Percentiles rank a stretch among this genome's conserved stretches.
phyloP scores from a whole-genome alignment of 2,329 filamentous ascomycete species.

The Cadophora sp. region DNA sequence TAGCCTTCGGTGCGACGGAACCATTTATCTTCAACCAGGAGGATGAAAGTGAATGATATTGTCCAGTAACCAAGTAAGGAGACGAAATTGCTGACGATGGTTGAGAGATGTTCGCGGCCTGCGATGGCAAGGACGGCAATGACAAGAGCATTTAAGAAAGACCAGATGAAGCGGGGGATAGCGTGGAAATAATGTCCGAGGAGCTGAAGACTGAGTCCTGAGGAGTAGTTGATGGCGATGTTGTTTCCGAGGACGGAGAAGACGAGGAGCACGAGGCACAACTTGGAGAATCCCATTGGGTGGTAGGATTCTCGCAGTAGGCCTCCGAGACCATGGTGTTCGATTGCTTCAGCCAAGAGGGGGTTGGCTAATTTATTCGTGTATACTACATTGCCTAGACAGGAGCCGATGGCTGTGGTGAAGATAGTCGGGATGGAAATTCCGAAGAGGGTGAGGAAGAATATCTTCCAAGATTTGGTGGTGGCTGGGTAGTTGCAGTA shows the following conservation, averaged over 20 bases:
- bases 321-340: slow-evolving; percentile 53
- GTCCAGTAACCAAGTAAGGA: slow-evolving; percentile 45
- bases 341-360: slow-evolving; percentile 50
- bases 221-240: slow-evolving; percentile 44
- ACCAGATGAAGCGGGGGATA: slow-evolving; percentile 46
- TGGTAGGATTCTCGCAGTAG: slow-evolving; percentile 54
- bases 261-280: slow-evolving; percentile 48
- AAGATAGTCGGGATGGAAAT: slow-evolving; percentile 46
- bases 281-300: slow-evolving; percentile 55
- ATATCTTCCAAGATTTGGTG: slow-evolving; percentile 45
- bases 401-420: slow-evolving; percentile 52
- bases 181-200: slow-evolving; percentile 44
- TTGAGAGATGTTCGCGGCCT: slow-evolving; percentile 39
- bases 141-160: slow-evolving; percentile 41
- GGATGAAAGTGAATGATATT: slow-evolving; percentile 42
- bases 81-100: slow-evolving; percentile 43
- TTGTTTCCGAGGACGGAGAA: slow-evolving; percentile 45
- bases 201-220: slow-evolving; percentile 42
- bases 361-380: slow-evolving; percentile 47
- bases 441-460: slow-evolving; percentile 39
- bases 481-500: slow-evolving; percentile 45
- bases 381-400: slow-evolving; percentile 49
- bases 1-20: slow-evolving; percentile 41
- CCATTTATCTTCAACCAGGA: slow-evolving; percentile 41
- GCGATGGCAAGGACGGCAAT: slow-evolving; percentile 42